Percentiles rank a stretch among this genome's conserved stretches.
These are phyloP conservation scores for Aspergillus leporis DNA, from an alignment of 495 filamentous ascomycete species.

Conservation along the genomic window DNA sequence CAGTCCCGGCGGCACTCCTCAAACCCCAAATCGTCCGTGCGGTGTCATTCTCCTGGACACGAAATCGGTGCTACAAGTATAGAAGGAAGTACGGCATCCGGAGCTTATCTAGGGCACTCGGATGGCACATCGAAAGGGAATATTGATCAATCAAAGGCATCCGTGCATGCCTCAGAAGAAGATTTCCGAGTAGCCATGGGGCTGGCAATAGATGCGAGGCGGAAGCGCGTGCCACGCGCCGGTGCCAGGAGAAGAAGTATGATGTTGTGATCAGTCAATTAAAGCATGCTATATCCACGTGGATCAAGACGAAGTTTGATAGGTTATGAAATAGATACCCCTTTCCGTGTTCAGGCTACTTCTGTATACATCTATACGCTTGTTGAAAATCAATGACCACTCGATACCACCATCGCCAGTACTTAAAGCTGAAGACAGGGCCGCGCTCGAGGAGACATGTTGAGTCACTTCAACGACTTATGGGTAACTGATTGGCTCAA, in stretches of 20 bases:
- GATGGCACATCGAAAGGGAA: neutral
- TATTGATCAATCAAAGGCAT: neutral
- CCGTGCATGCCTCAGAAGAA: neutral
- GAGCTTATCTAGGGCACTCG: neutral
- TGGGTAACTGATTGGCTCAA: neutral
- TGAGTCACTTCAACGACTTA: neutral
- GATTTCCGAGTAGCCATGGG: neutral
- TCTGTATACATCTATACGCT: neutral
- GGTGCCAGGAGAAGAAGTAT: constrained; percentile 51
- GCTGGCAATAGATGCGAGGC: constrained; percentile 15
- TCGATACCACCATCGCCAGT: neutral
- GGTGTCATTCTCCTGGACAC: constrained; percentile 6
- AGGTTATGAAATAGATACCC: constrained; percentile 29
- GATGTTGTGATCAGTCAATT: constrained; percentile 42
- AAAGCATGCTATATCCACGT: constrained; percentile 16
- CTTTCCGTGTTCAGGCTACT: constrained; percentile 1
- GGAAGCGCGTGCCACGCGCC: constrained; percentile 35
- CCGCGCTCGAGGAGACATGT: neutral
- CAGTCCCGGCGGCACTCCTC: constrained; percentile 44
- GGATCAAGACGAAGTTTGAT: constrained; percentile 13
- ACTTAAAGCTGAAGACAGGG: neutral
- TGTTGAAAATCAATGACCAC: neutral
- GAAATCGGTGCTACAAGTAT: constrained; percentile 11
- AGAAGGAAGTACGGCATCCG: constrained; percentile 9
- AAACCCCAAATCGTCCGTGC: constrained; percentile 27